A percentile compares a stretch with the other conserved stretches of the same genome.
Conservation (phyloP, 768 basidiomycete species). For the Boletus rex-veris region DNA sequence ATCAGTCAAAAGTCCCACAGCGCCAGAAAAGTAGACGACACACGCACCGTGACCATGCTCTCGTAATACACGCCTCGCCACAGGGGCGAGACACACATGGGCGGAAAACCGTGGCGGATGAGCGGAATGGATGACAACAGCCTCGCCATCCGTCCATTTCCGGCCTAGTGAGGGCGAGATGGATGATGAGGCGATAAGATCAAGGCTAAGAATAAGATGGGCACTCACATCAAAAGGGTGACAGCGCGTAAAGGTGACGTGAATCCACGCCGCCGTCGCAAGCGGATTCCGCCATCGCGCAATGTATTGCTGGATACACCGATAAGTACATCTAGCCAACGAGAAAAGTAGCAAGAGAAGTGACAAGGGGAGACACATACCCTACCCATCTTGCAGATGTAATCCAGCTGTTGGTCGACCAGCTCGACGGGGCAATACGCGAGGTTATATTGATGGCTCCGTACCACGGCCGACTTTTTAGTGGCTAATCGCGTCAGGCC, state of each 20-base stretch:
- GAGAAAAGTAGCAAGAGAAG: background rate
- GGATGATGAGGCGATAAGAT: background rate
- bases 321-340: background rate
- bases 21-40: no score
- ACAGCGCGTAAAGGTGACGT: slow-evolving; percentile 33
- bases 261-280: slow-evolving; percentile 35
- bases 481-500: slow-evolving; percentile 28
- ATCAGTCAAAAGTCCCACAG: background rate
- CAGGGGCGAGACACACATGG: slow-evolving; percentile 28
- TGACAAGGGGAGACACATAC: slow-evolving; percentile 11
- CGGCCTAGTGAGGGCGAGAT: slow-evolving; percentile 19
- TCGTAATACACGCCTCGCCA: slow-evolving; percentile 28
- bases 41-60: slow-evolving; percentile 31
- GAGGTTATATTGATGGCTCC: slow-evolving; percentile 33
- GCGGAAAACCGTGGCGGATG: slow-evolving; percentile 31
- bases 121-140: slow-evolving; percentile 35
- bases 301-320: slow-evolving; percentile 31
- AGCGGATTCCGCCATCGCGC: slow-evolving; percentile 37
- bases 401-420: slow-evolving; percentile 33
- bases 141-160: slow-evolving; percentile 35
- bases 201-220: background rate
- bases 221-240: slow-evolving; percentile 34
- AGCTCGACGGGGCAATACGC: slow-evolving; percentile 30
- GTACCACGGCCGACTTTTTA: slow-evolving; percentile 28
- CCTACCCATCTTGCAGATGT: slow-evolving; percentile 35